Evolutionary conservation across 2,329 filamentous ascomycete genomes (phyloP), one percentile per base, ranked within the genome.

Genomic region (Pyrenochaeta sp.): DNA sequence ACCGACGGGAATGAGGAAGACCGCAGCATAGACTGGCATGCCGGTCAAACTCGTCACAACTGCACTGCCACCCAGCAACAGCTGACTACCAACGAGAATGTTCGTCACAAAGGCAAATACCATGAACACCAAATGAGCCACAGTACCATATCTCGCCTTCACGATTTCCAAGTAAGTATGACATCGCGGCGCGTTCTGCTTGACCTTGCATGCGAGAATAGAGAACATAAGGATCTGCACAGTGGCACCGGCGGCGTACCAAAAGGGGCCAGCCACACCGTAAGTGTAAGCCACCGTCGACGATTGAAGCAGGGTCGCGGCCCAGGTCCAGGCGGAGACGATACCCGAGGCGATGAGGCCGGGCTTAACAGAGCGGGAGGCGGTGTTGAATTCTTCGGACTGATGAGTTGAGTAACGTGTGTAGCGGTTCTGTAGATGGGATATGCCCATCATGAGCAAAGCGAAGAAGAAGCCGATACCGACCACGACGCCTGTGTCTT

Each of bases 251-350:
- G 79, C 78, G 1, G 75, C 78, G 47, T 81, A 81, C 79, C 72
- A 76, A 42, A 74, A 75, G 0, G 71, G 67, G 5, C 72, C 72
- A 2, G 71, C 69, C 3, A 75, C 69, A 15, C 72, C 71, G 36
- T 76, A 73, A 0, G 56, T 66, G 50, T 74, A 75, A 0, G 71
- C 73, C 2, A 76, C 71, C 9, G 69, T 74, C 8, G 61, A 65
- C 8, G 64, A 68, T 49, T 74, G 67, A 8, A 72, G 59, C 10
- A 76, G 52, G 10, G 82, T 84, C 5, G 82, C 79, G 19, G 78
- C 78, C 80, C 80, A 83, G 3, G 82, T 84, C 82, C 82, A 84
- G 1, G 81, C 80, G 3, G 77, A 81, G 13, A 84, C 81, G 53
- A 83, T 81, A 2, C 80, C 80, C 6, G 77, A 78, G 3, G 80